Conservation (phyloP, 768 basidiomycete genomes). For the Dioszegia crocea region DNA sequence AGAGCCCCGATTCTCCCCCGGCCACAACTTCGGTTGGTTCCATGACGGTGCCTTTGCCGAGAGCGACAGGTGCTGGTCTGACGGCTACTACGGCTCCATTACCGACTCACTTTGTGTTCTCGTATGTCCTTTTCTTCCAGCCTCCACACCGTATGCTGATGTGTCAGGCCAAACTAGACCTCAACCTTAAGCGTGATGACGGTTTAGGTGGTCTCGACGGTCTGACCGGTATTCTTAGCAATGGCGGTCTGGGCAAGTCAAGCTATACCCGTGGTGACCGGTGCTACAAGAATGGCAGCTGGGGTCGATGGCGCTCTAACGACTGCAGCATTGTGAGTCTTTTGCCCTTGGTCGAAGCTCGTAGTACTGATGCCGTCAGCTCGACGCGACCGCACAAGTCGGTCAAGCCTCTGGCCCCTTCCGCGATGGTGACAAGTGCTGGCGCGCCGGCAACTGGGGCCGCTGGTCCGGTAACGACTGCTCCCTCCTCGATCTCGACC, state of each 20-base stretch:
- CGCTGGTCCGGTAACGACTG: not conserved
- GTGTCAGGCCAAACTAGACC: not conserved
- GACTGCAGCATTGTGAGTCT: slow-evolving; percentile 1
- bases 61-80: slow-evolving; percentile 13
- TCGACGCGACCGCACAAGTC: not conserved
- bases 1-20: slow-evolving; percentile 7
- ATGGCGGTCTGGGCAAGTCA: slow-evolving; percentile 4
- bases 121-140: slow-evolving; percentile 2
- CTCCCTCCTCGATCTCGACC: not conserved
- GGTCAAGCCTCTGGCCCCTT: not conserved
- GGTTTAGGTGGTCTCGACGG: not conserved
- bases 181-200: slow-evolving; percentile 7
- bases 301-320: slow-evolving; percentile 2
- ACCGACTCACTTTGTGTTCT: slow-evolving; percentile 15
- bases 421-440: slow-evolving; percentile 8
- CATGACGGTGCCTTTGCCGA: slow-evolving; percentile 10
- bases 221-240: not conserved
- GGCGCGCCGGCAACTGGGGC: slow-evolving; percentile 9
- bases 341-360: not conserved
- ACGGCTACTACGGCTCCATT: slow-evolving; percentile 11
- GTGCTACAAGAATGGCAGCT: slow-evolving; percentile 8
- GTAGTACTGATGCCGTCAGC: not conserved
- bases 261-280: slow-evolving; percentile 1
- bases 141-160: not conserved
- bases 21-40: slow-evolving; percentile 8